These are phyloP conservation scores for Macrophomina pseudophaseolina DNA, from an alignment of 2,329 filamentous ascomycete genomes.

Conservation along the genomic window DNA sequence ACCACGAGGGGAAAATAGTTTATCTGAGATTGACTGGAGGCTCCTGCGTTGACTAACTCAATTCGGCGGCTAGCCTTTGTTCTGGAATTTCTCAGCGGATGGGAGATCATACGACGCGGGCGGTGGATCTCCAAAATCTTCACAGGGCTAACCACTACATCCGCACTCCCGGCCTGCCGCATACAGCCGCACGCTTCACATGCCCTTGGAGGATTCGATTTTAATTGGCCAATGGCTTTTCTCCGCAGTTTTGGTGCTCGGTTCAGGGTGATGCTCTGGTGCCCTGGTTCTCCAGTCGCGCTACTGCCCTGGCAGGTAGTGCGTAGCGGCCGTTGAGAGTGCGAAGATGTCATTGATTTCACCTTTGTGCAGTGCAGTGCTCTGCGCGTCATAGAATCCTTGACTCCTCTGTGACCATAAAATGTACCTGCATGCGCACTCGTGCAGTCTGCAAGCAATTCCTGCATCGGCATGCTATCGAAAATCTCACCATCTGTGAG, in stretches of 20 bases:
- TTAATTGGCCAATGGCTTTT: conserved; percentile 3
- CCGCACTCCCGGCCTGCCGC: neutral
- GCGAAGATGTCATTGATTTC: conserved; percentile 12
- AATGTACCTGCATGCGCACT: neutral
- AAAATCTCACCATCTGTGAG: neutral
- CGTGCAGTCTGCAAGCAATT: neutral
- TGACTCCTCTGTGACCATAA: neutral
- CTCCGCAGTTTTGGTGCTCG: neutral
- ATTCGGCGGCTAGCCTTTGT: conserved; percentile 13
- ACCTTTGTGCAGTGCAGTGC: neutral
- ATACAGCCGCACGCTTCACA: neutral
- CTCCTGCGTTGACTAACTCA: conserved; percentile 17
- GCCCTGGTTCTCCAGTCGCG: neutral
- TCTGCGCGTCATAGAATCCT: neutral
- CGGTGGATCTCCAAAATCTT: conserved; percentile 15
- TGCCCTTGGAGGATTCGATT: neutral
- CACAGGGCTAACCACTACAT: neutral
- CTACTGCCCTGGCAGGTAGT: neutral
- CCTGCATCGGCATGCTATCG: neutral
- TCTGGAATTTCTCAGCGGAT: conserved; percentile 8
- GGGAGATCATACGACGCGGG: conserved; percentile 7
- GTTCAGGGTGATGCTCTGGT: conserved; percentile 1
- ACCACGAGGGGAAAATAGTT: conserved; percentile 10
- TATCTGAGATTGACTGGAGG: conserved; percentile 15
- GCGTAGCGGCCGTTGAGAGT: neutral